phyloP scores from a whole-genome alignment of 345 rosid species.

The Populus simonii region DNA sequence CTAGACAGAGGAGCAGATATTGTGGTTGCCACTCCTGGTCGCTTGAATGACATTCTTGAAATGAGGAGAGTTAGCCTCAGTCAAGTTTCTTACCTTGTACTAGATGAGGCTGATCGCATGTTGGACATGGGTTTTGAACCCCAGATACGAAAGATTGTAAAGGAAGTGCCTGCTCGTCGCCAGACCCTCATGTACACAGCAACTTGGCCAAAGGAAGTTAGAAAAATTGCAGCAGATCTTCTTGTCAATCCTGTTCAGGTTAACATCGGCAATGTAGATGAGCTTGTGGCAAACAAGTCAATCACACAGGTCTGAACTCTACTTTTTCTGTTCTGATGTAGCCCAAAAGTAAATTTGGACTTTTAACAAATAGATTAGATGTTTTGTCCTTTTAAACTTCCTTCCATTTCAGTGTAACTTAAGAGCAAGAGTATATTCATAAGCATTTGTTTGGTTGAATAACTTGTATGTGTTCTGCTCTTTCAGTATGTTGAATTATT shows the following conservation, averaged over 20 bases:
- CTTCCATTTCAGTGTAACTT: neutral
- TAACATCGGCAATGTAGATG: conserved; percentile 91
- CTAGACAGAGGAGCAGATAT: conserved; percentile 87
- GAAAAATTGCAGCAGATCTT: conserved; percentile 95
- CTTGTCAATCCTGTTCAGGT: conserved; percentile 93
- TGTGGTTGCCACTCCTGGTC: conserved; percentile 98
- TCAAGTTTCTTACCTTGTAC: conserved; percentile 90
- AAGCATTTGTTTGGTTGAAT: neutral
- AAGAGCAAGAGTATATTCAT: neutral
- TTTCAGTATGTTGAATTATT: conserved; percentile 73
- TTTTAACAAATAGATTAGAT: neutral
- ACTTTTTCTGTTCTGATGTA: neutral
- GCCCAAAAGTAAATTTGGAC: neutral
- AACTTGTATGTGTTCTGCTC: conserved; percentile 5
- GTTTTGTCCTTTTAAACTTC: neutral
- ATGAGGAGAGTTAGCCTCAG: conserved; percentile 86
- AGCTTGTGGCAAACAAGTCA: conserved; percentile 98
- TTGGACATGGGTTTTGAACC: conserved; percentile 99
- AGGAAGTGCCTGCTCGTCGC: conserved; percentile 84
- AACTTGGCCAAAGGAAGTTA: conserved; percentile 96
- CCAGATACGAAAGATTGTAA: conserved; percentile 92
- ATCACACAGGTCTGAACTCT: conserved; percentile 73
- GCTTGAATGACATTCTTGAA: conserved; percentile 94
- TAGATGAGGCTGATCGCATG: conserved; percentile 99
- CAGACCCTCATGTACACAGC: conserved; percentile 99